Percentiles rank a stretch among this genome's conserved stretches.
Evolutionary conservation across 805 yeast species (phyloP).

Genomic region (Cyberlindnera sargentensis): DNA sequence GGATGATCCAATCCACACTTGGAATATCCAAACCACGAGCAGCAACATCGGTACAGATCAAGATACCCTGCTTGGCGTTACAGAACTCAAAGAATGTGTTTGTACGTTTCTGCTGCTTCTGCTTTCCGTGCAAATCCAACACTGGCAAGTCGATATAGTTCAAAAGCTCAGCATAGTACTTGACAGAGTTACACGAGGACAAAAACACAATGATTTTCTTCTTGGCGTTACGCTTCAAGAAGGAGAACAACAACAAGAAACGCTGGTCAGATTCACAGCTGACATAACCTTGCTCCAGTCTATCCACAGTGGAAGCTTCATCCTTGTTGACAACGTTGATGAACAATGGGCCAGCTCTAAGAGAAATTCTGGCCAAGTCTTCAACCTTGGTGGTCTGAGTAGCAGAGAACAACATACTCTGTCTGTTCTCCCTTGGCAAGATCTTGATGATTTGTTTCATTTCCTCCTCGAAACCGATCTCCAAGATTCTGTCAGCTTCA

Average conservation of each 20-base stretch:
- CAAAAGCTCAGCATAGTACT: slow-evolving; percentile 88
- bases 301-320: slow-evolving; percentile 88
- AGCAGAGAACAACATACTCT: slow-evolving; percentile 97
- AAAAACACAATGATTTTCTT: slow-evolving; percentile 91
- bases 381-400: slow-evolving; percentile 98
- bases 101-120: slow-evolving; percentile 97
- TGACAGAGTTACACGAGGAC: slow-evolving; percentile 95
- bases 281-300: slow-evolving; percentile 97
- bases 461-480: slow-evolving; percentile 98
- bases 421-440: slow-evolving; percentile 88
- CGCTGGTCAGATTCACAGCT: slow-evolving; percentile 96
- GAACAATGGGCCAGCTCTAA: slow-evolving; percentile 88
- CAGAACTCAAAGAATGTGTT: slow-evolving; percentile 97
- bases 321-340: slow-evolving; percentile 86
- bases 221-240: slow-evolving; percentile 85
- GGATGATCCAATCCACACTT: slow-evolving; percentile 97
- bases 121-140: slow-evolving; percentile 93
- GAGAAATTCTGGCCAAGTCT: slow-evolving; percentile 93
- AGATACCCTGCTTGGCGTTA: slow-evolving; percentile 89
- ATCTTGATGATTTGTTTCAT: slow-evolving; percentile 95
- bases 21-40: slow-evolving; percentile 99
- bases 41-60: slow-evolving; percentile 97
- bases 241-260: slow-evolving; percentile 82
- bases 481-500: slow-evolving; percentile 97
- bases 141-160: slow-evolving; percentile 97